phyloP scores from a whole-genome alignment of 2,329 filamentous ascomycete species.

The Didymella segeticola region DNA sequence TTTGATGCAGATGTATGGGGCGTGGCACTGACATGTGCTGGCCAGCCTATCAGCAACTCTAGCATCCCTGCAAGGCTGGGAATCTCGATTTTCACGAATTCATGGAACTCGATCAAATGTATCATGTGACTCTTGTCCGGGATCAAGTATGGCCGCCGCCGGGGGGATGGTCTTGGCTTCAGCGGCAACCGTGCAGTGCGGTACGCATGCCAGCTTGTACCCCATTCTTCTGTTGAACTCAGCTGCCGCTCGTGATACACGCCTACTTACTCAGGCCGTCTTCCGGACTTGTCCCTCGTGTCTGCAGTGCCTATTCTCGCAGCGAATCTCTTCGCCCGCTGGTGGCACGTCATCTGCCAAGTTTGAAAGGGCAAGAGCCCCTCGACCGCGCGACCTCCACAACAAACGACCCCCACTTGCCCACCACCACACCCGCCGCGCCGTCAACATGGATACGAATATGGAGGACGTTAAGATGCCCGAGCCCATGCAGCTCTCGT shows the following conservation, averaged over 20 bases:
- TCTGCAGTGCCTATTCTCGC: constrained; percentile 3
- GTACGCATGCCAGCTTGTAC: constrained; percentile 30
- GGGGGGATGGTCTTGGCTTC: constrained; percentile 16
- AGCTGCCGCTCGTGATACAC: constrained; percentile 26
- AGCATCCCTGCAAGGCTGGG: not conserved
- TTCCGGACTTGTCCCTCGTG: not conserved
- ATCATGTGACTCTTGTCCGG: not conserved
- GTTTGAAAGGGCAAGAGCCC: constrained; percentile 47
- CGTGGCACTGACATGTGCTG: not conserved
- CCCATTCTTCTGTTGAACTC: constrained; percentile 27
- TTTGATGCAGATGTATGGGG: not conserved
- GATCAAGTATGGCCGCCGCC: not conserved
- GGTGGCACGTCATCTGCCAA: constrained; percentile 47
- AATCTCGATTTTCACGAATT: not conserved
- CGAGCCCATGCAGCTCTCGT: constrained; percentile 72
- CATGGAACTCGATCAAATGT: not conserved
- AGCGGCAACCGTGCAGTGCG: constrained; percentile 15
- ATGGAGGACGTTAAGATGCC: constrained; percentile 98
- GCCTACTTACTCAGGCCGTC: constrained; percentile 20
- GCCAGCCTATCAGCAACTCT: not conserved
- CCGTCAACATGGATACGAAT: constrained; percentile 85
- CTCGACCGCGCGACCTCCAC: constrained; percentile 41
- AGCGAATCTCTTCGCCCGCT: constrained; percentile 16
- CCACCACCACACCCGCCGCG: constrained; percentile 28
- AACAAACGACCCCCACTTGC: constrained; percentile 34